These are phyloP conservation scores for Moesziomyces sp. DNA, from an alignment of 1,284 basidiomycete genomes.

Conservation along the genomic window DNA sequence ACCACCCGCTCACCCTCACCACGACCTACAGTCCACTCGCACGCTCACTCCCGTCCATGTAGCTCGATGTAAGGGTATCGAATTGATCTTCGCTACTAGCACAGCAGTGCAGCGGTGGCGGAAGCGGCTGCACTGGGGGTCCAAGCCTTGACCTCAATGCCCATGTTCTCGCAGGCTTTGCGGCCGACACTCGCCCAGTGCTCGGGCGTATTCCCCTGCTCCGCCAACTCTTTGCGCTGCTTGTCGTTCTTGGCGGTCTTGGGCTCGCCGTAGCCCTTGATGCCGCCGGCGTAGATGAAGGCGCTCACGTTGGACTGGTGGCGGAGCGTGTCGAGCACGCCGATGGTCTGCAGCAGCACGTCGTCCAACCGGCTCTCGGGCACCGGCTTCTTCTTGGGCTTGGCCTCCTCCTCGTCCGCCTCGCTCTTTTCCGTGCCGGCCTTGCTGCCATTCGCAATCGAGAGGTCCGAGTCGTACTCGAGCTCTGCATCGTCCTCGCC, in stretches of 20 bases:
- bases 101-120: constrained; percentile 24
- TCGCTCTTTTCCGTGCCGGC: background rate
- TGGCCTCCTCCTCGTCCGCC: background rate
- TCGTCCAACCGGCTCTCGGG: constrained; percentile 47
- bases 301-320: constrained; percentile 52
- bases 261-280: constrained; percentile 28
- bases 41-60: too few relatives aligned
- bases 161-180: constrained; percentile 25
- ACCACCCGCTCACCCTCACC: too few relatives aligned
- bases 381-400: constrained; percentile 20
- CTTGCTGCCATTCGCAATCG: constrained; percentile 2
- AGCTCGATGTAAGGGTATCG: too few relatives aligned
- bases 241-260: constrained; percentile 11
- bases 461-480: constrained; percentile 41
- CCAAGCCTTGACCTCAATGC: constrained; percentile 40
- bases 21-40: too few relatives aligned
- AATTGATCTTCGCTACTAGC: too few relatives aligned
- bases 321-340: constrained; percentile 58
- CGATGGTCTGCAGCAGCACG: constrained; percentile 60
- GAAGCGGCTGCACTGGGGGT: constrained; percentile 12
- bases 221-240: background rate
- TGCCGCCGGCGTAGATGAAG: constrained; percentile 51
- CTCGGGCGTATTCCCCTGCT: constrained; percentile 20
- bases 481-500: constrained; percentile 9
- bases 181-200: constrained; percentile 33